phyloP scores from a whole-genome alignment of 805 yeast genomes.

The Candida morakotiae region DNA sequence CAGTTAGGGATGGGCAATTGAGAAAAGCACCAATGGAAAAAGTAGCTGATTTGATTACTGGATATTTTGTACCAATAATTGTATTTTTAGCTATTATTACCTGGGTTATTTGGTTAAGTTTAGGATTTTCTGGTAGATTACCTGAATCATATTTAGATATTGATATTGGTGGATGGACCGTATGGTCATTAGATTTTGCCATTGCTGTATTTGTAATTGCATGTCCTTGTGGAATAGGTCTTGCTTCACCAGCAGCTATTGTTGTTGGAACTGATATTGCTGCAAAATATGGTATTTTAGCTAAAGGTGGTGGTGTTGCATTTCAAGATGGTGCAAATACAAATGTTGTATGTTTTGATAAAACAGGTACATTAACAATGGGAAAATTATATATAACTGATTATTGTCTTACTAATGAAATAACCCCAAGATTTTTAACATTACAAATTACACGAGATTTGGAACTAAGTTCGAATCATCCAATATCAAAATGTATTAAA shows the following conservation, averaged over 20 bases:
- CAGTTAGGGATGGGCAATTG: slow-evolving; percentile 71
- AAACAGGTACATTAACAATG: slow-evolving; percentile 74
- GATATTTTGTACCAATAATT: slow-evolving; percentile 70
- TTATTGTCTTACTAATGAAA: slow-evolving; percentile 24
- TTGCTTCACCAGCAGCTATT: slow-evolving; percentile 81
- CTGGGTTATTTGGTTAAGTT: slow-evolving; percentile 65
- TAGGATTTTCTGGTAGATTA: slow-evolving; percentile 51
- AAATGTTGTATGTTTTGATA: slow-evolving; percentile 68
- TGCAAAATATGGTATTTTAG: slow-evolving; percentile 71
- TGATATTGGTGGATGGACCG: slow-evolving; percentile 69
- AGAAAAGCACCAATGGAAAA: slow-evolving; percentile 71
- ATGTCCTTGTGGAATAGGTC: slow-evolving; percentile 82
- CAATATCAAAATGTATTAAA: slow-evolving; percentile 58
- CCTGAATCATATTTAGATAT: slow-evolving; percentile 56
- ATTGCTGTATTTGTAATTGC: slow-evolving; percentile 80
- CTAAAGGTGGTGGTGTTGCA: slow-evolving; percentile 79
- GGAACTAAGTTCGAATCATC: slow-evolving; percentile 65
- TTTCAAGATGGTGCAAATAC: slow-evolving; percentile 71
- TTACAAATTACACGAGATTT: slow-evolving; percentile 53
- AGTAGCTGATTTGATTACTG: slow-evolving; percentile 63
- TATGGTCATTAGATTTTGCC: slow-evolving; percentile 76
- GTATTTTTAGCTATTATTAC: slow-evolving; percentile 55
- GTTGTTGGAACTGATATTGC: slow-evolving; percentile 79
- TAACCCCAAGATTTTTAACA: slow-evolving; percentile 20
- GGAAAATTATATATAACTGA: slow-evolving; percentile 59